A percentile compares a stretch with the other conserved stretches of the same genome.
These are phyloP conservation scores for Catharanthus roseus DNA, from an alignment of 257 asterid species.

Conservation along the genomic window DNA sequence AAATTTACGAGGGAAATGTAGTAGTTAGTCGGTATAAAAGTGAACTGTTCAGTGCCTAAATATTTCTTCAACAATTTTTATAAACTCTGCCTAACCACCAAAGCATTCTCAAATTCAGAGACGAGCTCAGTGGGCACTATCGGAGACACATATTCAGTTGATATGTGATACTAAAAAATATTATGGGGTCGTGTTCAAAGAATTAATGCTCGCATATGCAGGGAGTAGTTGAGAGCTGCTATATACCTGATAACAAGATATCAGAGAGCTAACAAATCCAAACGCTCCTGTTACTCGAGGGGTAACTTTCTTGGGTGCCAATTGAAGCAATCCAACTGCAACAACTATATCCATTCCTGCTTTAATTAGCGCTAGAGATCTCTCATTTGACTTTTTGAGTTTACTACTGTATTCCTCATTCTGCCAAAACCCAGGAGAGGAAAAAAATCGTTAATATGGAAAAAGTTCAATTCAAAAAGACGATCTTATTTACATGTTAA, in stretches of 20 bases:
- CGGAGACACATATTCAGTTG: not conserved
- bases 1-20: no score
- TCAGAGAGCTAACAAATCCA: constrained; percentile 82
- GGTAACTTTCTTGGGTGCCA: constrained; percentile 86
- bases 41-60: not conserved
- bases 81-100: no score
- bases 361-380: constrained; percentile 76
- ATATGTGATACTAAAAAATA: not conserved
- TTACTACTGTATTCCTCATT: constrained; percentile 56
- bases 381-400: constrained; percentile 67
- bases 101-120: no score
- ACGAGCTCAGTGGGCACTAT: no score
- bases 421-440: constrained; percentile 31
- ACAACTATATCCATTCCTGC: constrained; percentile 79
- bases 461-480: not conserved
- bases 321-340: constrained; percentile 91
- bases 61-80: no score
- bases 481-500: constrained; percentile 7
- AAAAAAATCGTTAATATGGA: not conserved
- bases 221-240: not conserved
- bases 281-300: constrained; percentile 95
- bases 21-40: not conserved
- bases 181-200: not conserved
- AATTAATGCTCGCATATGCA: not conserved
- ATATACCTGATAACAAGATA: constrained; percentile 95